Evolutionary conservation across 164 flowering plant species (phyloP).

Genomic region (Vitis vinifera): ASM3070453v1 NC_081810.1:7821501-7822000

Average conservation of each 20-base stretch:
- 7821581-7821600: constrained; percentile 80
- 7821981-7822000: no score
- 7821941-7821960: no score
- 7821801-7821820: constrained; percentile 17
- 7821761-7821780: constrained; percentile 47
- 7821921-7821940: no score
- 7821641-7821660: neutral
- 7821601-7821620: constrained; percentile 25
- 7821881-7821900: no score
- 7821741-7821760: constrained; percentile 76
- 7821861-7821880: no score
- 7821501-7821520: constrained; percentile 70
- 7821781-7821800: constrained; percentile 95
- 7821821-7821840: no score
- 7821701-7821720: constrained; percentile 87
- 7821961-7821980: no score
- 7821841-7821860: no score
- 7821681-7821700: constrained; percentile 49
- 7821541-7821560: constrained; percentile 66
- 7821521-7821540: constrained; percentile 64
- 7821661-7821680: neutral
- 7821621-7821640: neutral
- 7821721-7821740: constrained; percentile 69
- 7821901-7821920: no score
- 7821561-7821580: constrained; percentile 87